Percentiles rank a stretch among this genome's conserved stretches.
These are phyloP conservation scores for Suhomyces bribrorum DNA, from an alignment of 1,139 yeast species.

Conservation along the genomic window DNA sequence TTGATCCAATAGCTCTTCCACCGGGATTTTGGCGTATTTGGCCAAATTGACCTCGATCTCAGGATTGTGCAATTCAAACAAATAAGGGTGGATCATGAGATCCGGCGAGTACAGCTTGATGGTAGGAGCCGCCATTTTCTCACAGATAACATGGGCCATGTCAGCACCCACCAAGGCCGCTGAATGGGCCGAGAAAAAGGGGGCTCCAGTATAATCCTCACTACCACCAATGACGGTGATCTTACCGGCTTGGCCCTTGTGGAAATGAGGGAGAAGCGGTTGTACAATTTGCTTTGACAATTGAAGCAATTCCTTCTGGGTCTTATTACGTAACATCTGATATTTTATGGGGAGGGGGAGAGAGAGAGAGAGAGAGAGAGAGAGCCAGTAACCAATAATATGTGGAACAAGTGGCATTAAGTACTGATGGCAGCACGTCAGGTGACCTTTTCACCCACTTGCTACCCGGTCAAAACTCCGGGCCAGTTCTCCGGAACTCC, in stretches of 20 bases:
- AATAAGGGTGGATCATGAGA: constrained; percentile 93
- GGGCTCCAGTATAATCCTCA: constrained; percentile 96
- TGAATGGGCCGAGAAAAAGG: constrained; percentile 84
- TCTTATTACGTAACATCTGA: constrained; percentile 27
- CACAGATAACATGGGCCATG: constrained; percentile 85
- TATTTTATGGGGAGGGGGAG: not conserved
- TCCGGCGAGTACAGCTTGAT: constrained; percentile 91
- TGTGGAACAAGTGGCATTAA: not conserved
- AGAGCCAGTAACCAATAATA: not conserved
- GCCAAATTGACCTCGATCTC: constrained; percentile 19
- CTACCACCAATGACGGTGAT: constrained; percentile 91
- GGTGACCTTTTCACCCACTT: not conserved
- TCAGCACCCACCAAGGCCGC: constrained; percentile 87
- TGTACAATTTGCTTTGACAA: constrained; percentile 64
- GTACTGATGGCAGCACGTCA: not conserved
- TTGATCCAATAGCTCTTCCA: constrained; percentile 21
- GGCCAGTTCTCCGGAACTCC: not conserved
- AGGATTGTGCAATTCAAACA: constrained; percentile 38
- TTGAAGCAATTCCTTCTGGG: constrained; percentile 49
- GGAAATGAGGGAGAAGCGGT: constrained; percentile 68
- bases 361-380: not conserved
- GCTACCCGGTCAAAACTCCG: not conserved
- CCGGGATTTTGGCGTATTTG: constrained; percentile 16
- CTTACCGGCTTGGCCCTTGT: constrained; percentile 93
- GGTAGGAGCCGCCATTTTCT: constrained; percentile 70